phyloP scores from a whole-genome alignment of 768 basidiomycete genomes.

The Pleurotus platypus region DNA sequence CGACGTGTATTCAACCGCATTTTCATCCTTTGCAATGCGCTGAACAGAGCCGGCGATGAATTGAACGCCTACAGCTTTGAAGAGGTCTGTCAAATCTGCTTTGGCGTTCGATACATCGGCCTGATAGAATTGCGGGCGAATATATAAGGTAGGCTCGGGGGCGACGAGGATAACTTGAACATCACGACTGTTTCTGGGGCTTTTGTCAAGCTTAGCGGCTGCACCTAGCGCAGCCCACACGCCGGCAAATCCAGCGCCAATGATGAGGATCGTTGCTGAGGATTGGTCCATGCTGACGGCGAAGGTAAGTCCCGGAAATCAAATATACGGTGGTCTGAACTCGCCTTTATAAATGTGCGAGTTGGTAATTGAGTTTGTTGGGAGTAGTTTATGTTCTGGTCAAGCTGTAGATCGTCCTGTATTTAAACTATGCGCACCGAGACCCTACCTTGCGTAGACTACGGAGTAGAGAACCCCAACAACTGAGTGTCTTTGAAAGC shows the following conservation, averaged over 20 bases:
- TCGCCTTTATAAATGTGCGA: no score
- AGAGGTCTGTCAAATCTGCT: constrained; percentile 10
- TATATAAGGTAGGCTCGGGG: constrained; percentile 17
- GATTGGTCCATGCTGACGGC: neutral
- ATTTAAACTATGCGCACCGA: no score
- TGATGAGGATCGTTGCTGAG: constrained; percentile 9
- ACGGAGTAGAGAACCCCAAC: no score
- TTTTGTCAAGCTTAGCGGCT: constrained; percentile 12
- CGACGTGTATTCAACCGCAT: constrained; percentile 12
- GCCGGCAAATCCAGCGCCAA: constrained; percentile 18
- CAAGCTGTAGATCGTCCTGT: no score
- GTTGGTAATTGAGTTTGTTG: no score
- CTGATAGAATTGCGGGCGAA: constrained; percentile 20
- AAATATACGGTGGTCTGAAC: no score
- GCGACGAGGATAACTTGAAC: constrained; percentile 16
- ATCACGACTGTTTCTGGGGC: constrained; percentile 3
- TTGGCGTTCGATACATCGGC: constrained; percentile 12
- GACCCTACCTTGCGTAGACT: no score
- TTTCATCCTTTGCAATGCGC: constrained; percentile 7
- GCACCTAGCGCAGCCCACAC: constrained; percentile 18
- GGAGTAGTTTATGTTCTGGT: no score
- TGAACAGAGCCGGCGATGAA: constrained; percentile 14
- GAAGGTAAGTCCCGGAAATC: no score
- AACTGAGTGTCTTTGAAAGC: no score
- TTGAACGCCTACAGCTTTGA: constrained; percentile 11